Percentiles rank a stretch among this genome's conserved stretches.
phyloP scores from a whole-genome alignment of 495 filamentous ascomycete genomes.

The Xylaria bambusicola region DNA sequence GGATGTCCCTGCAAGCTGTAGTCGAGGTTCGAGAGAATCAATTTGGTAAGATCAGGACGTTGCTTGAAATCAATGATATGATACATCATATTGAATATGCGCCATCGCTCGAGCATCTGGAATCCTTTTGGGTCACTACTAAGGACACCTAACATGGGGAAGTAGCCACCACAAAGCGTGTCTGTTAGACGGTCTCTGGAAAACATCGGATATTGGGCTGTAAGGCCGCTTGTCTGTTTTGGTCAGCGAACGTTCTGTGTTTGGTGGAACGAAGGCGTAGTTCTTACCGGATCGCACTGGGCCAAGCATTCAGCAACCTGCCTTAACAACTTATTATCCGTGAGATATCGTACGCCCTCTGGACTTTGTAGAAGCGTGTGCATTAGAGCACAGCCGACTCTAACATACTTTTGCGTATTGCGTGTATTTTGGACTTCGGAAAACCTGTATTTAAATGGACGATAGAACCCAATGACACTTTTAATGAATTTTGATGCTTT shows the following conservation, averaged over 20 bases:
- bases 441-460: constrained; percentile 96
- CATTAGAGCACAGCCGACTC: constrained; percentile 83
- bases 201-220: constrained; percentile 84
- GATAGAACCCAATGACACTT: constrained; percentile 88
- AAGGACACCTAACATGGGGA: constrained; percentile 84
- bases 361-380: constrained; percentile 78
- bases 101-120: constrained; percentile 91
- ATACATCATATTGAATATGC: constrained; percentile 99
- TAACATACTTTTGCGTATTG: constrained; percentile 90
- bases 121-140: constrained; percentile 80
- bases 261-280: neutral
- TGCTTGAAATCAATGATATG: constrained; percentile 90
- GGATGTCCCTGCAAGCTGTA: constrained; percentile 84
- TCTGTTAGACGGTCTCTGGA: constrained; percentile 77
- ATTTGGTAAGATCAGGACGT: constrained; percentile 85
- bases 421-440: constrained; percentile 83
- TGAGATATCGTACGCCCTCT: constrained; percentile 82
- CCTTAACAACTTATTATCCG: constrained; percentile 87
- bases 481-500: constrained; percentile 95
- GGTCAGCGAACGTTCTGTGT: constrained; percentile 19
- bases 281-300: constrained; percentile 72
- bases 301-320: constrained; percentile 95
- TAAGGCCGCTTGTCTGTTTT: constrained; percentile 76
- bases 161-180: constrained; percentile 88
- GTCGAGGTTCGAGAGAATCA: constrained; percentile 86